Evolutionary conservation across 2,329 filamentous ascomycete genomes (phyloP).

Genomic region (Bipolaris sorokiniana): DNA sequence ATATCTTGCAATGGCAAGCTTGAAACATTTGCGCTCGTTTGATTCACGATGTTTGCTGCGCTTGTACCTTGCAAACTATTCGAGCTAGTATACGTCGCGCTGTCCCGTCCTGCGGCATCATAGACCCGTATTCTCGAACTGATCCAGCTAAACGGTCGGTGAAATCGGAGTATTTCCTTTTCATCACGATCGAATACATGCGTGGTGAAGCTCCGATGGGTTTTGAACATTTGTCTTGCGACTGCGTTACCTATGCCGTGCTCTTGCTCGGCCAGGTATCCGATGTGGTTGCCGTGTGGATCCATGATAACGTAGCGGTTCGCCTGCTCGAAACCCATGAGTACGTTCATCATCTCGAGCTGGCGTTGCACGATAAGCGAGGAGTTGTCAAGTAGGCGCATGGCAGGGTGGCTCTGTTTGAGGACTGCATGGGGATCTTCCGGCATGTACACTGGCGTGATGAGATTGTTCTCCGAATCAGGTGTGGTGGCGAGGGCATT

Average conservation of each 20-base stretch:
- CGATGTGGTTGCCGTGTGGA: conserved; percentile 66
- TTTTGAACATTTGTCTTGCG: conserved; percentile 65
- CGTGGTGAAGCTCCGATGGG: conserved; percentile 68
- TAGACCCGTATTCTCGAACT: conserved; percentile 59
- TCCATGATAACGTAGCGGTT: conserved; percentile 71
- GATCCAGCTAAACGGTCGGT: conserved; percentile 69
- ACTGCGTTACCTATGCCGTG: conserved; percentile 63
- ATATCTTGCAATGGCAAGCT: conserved; percentile 62
- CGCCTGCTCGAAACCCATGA: conserved; percentile 70
- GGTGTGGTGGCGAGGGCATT: conserved; percentile 52
- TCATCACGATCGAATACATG: conserved; percentile 68
- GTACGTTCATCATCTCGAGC: conserved; percentile 69
- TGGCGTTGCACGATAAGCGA: conserved; percentile 68
- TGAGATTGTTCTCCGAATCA: conserved; percentile 56
- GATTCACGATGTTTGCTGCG: conserved; percentile 51
- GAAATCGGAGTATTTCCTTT: conserved; percentile 65
- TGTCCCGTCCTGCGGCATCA: conserved; percentile 36
- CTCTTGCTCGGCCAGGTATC: conserved; percentile 69
- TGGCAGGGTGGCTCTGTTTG: conserved; percentile 63
- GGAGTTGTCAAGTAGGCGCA: conserved; percentile 64
- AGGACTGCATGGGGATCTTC: conserved; percentile 66
- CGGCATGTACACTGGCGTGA: conserved; percentile 66
- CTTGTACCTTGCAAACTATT: conserved; percentile 54
- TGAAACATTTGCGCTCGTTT: conserved; percentile 60
- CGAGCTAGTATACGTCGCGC: conserved; percentile 46